phyloP scores from a whole-genome alignment of 2,329 filamentous ascomycete genomes.

The Zalaria sp. region DNA sequence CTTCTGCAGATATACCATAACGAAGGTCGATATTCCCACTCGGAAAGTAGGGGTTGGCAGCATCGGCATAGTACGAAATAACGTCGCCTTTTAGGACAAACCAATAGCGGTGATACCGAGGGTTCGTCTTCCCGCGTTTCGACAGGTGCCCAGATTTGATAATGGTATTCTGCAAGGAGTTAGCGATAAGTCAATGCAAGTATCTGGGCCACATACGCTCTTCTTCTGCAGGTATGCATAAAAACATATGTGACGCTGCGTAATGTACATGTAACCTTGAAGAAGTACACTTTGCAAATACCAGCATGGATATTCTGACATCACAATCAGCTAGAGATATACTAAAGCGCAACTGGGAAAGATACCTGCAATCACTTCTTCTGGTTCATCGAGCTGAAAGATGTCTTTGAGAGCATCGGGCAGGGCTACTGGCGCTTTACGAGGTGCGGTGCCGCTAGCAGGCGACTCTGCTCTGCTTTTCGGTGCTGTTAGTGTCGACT shows the following conservation, averaged over 20 bases:
- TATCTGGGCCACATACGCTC: constrained; percentile 30
- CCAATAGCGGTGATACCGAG: constrained; percentile 82
- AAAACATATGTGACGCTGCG: constrained; percentile 84
- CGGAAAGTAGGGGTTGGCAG: constrained; percentile 80
- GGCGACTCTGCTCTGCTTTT: constrained; percentile 12
- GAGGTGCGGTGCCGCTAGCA: constrained; percentile 5
- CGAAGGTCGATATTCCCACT: constrained; percentile 83
- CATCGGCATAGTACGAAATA: constrained; percentile 73
- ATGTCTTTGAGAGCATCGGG: constrained; percentile 33
- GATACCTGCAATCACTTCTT: constrained; percentile 67
- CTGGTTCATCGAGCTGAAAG: constrained; percentile 66
- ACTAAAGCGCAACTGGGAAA: constrained; percentile 2
- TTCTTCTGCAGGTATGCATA: constrained; percentile 96
- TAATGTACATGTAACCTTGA: constrained; percentile 94
- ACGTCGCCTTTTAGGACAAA: constrained; percentile 87
- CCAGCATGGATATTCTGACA: constrained; percentile 76
- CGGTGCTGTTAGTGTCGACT: constrained; percentile 10
- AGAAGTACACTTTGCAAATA: constrained; percentile 80
- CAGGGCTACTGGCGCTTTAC: constrained; percentile 4
- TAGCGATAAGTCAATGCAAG: not conserved
- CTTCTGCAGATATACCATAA: constrained; percentile 75
- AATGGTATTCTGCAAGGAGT: constrained; percentile 38
- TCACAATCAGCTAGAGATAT: not conserved
- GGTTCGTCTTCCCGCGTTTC: constrained; percentile 79
- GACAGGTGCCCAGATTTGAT: constrained; percentile 78